These are phyloP conservation scores for Neurospora tetrasperma DNA, from an alignment of 495 filamentous ascomycete genomes.

Conservation along the genomic window DNA sequence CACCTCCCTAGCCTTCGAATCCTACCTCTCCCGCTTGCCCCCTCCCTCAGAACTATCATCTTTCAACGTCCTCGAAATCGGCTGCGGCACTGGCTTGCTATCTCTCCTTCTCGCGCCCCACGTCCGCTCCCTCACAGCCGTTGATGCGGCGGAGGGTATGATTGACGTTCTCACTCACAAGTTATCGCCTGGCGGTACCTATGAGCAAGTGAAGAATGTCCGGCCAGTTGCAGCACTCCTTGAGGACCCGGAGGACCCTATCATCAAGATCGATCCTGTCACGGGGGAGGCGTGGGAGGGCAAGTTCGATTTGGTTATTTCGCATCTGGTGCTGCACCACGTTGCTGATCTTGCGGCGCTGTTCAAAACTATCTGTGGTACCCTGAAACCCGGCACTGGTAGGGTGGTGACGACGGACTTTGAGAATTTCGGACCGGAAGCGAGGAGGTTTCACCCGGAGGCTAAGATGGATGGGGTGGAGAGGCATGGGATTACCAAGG, in stretches of 20 bases:
- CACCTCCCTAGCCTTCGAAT: conserved; percentile 19
- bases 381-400: conserved; percentile 32
- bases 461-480: conserved; percentile 42
- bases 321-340: conserved; percentile 46
- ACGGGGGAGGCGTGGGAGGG: neutral
- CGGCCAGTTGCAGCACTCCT: conserved; percentile 2
- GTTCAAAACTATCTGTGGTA: conserved; percentile 31
- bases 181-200: conserved; percentile 11
- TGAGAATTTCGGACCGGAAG: conserved; percentile 45
- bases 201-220: conserved; percentile 14
- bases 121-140: conserved; percentile 32
- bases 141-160: conserved; percentile 45
- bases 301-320: conserved; percentile 38
- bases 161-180: conserved; percentile 38
- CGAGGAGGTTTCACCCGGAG: conserved; percentile 40
- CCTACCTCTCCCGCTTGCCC: conserved; percentile 21
- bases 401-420: conserved; percentile 44
- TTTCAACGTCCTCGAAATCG: conserved; percentile 43
- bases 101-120: conserved; percentile 36
- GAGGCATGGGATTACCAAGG: conserved; percentile 39
- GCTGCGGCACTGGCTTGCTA: conserved; percentile 47
- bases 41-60: conserved; percentile 1
- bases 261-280: conserved; percentile 12
- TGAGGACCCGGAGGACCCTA: conserved; percentile 15
- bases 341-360: conserved; percentile 34